Evolutionary conservation across 345 rosid species (phyloP).

Genomic region (Raphanus sativus): DNA sequence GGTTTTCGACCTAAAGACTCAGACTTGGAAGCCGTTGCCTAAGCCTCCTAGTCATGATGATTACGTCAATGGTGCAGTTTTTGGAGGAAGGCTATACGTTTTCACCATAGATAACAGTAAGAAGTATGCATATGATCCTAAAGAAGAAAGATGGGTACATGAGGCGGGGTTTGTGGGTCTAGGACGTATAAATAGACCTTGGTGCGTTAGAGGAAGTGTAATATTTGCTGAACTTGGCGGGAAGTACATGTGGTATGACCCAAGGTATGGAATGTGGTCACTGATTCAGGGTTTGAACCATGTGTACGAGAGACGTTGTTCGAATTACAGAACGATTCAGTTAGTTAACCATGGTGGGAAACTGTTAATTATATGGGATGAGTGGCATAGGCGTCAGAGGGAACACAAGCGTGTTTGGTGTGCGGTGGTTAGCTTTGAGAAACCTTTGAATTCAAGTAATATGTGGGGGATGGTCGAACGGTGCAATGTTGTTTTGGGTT

Average conservation of each 20-base stretch:
- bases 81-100: neutral
- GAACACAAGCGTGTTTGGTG: neutral
- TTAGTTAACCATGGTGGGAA: neutral
- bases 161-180: neutral
- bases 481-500: neutral
- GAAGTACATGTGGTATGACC: neutral
- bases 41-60: neutral
- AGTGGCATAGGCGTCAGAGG: neutral
- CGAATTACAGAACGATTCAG: neutral
- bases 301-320: neutral
- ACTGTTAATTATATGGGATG: neutral
- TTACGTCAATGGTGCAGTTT: neutral
- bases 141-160: neutral
- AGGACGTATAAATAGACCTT: neutral
- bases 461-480: neutral
- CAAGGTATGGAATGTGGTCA: neutral
- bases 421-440: neutral
- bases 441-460: neutral
- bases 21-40: neutral
- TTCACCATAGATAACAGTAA: neutral
- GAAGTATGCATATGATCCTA: neutral
- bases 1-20: slow-evolving; percentile 16
- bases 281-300: neutral
- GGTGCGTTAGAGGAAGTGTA: neutral
- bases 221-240: neutral